Evolutionary conservation across 371 early-diverging fungal genomes (phyloP).

Genomic region (Saksenaea vasiformis): DNA sequence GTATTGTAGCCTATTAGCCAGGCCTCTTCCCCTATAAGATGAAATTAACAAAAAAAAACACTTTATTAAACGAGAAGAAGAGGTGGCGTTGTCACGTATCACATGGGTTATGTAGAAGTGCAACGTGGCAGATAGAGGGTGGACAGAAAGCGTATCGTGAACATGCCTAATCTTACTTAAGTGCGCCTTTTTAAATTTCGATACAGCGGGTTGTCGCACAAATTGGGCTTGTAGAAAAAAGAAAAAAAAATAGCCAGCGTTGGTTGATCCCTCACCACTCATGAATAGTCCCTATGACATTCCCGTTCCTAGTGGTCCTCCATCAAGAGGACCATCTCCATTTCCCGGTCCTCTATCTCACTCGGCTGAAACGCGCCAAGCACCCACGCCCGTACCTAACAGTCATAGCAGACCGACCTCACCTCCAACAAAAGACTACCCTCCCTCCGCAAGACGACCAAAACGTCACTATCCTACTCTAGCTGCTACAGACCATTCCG

Average conservation of each 20-base stretch:
- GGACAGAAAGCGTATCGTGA: not conserved
- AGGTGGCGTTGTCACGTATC: not conserved
- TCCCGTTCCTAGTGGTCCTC: not conserved
- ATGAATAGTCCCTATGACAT: not conserved
- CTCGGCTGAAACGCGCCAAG: not conserved
- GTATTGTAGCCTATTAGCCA: too few relatives aligned
- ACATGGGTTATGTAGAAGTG: not conserved
- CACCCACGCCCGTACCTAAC: not conserved
- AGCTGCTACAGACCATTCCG: constrained; percentile 10
- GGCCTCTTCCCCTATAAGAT: too few relatives aligned
- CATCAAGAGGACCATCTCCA: not conserved
- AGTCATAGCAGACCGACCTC: not conserved
- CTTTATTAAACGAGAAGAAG: too few relatives aligned
- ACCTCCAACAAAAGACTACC: not conserved
- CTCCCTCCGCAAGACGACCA: constrained; percentile 5
- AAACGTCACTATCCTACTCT: constrained; percentile 28
- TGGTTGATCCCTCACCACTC: not conserved
- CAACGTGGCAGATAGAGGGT: not conserved
- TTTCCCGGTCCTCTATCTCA: not conserved
- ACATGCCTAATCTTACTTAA: too few relatives aligned
- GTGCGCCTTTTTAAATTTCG: not conserved
- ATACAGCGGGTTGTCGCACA: not conserved
- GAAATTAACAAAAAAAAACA: too few relatives aligned
- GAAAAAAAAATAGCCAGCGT: not conserved
- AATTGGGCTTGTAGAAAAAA: not conserved